phyloP scores from a whole-genome alignment of 177 flowering plant genomes.

The Tripterygium wilfordii region DNA sequence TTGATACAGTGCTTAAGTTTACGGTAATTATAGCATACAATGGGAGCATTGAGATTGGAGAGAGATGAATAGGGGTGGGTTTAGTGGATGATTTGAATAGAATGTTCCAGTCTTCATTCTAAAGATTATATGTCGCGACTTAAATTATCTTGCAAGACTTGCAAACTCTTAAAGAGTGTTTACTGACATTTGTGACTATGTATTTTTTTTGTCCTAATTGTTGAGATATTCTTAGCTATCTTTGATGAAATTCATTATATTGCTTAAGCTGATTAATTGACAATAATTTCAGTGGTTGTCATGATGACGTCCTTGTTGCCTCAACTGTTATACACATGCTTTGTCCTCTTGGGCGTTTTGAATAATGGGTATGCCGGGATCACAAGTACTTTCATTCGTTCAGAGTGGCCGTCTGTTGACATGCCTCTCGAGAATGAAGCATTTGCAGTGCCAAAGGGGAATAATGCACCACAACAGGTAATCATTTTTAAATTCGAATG shows the following conservation, averaged over 20 bases:
- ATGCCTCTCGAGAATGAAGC: conserved; percentile 76
- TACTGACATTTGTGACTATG: no score
- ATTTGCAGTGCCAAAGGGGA: conserved; percentile 67
- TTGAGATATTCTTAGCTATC: no score
- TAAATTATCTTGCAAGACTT: no score
- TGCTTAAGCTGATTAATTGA: neutral
- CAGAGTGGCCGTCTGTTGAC: conserved; percentile 71
- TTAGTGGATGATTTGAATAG: no score
- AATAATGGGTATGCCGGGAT: conserved; percentile 44
- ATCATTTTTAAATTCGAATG: conserved; percentile 6
- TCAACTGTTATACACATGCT: conserved; percentile 22
- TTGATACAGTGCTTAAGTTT: no score
- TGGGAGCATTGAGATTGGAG: no score
- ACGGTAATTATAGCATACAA: no score
- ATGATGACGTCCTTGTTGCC: conserved; percentile 15
- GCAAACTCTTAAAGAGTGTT: no score
- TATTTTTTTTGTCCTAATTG: no score
- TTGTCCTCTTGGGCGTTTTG: conserved; percentile 33
- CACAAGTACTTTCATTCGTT: conserved; percentile 68
- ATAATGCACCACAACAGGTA: conserved; percentile 93
- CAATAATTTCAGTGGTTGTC: conserved; percentile 3
- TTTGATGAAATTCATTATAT: conserved; percentile 6
- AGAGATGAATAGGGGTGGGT: no score
- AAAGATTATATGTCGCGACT: no score
- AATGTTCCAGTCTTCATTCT: no score